A percentile compares a stretch with the other conserved stretches of the same genome.
Evolutionary conservation across 495 filamentous ascomycete species (phyloP).

Genomic region (Talaromyces proteolyticus): DNA sequence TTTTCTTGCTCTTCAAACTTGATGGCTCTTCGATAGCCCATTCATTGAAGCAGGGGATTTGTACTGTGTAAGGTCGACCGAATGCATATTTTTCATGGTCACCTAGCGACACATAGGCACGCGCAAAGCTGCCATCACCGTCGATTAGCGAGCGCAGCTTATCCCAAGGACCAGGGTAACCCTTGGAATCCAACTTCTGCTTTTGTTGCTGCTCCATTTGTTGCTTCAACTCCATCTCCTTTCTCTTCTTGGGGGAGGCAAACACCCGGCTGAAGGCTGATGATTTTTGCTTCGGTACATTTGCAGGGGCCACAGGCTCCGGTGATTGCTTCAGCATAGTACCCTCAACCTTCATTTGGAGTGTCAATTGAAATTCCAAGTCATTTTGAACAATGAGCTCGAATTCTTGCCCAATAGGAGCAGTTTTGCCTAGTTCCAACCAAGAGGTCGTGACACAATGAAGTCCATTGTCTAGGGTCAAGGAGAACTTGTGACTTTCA

Average conservation of each 20-base stretch:
- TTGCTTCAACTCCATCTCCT: conserved; percentile 79
- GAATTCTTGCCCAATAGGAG: conserved; percentile 96
- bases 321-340: conserved; percentile 41
- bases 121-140: conserved; percentile 86
- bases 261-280: conserved; percentile 90
- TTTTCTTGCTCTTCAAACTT: conserved; percentile 88
- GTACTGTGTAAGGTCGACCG: conserved; percentile 78
- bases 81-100: conserved; percentile 84
- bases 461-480: conserved; percentile 94
- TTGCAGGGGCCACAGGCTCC: conserved; percentile 42
- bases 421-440: conserved; percentile 86
- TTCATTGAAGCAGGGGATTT: conserved; percentile 93
- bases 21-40: conserved; percentile 86
- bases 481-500: conserved; percentile 85
- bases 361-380: conserved; percentile 92
- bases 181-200: conserved; percentile 61
- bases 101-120: conserved; percentile 87
- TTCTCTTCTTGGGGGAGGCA: conserved; percentile 88
- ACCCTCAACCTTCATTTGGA: conserved; percentile 89
- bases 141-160: conserved; percentile 79
- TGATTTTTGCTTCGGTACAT: conserved; percentile 61
- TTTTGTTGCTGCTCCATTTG: conserved; percentile 70
- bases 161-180: conserved; percentile 65
- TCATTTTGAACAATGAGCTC: conserved; percentile 96
- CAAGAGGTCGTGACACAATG: conserved; percentile 97